Evolutionary conservation across 108 stramenopile genomes (phyloP), one percentile per base, ranked within the genome.

Genomic region (Pseudonitzschia delicatissima): DNA sequence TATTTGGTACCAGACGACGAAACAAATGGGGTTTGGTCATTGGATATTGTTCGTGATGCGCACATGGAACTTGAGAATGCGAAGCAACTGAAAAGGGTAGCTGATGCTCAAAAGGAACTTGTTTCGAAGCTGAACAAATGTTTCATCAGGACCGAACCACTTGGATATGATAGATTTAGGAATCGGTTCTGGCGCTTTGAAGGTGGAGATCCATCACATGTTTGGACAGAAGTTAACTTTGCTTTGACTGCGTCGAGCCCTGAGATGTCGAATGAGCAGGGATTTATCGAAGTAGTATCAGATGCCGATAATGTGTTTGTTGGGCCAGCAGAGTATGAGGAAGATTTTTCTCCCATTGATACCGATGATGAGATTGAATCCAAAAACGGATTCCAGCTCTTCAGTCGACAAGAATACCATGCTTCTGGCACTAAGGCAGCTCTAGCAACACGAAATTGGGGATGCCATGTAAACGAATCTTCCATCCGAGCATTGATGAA

Each of bases 71-170:
- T 93, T 0, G 85, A 87, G 51, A 79, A 76, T 53, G 92, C 92
- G 3, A 88, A 91, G 57, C 77, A 83, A 21, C 64, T 83, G 28
- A 93, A 89, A 59, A 74, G 87, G 21, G 87, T 93, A 18, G 83
- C 85, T 23, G 87, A 91, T 63, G 92, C 92, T 13, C 87, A 89
- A 40, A 88, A 87, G 66, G 92, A 93, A 63, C 74, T 93, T 33
- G 68, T 93, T 42, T 80, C 86, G 7, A 93, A 93, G 45, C 72
- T 81, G 34, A 89, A 90, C 66, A 88, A 84, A 57, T 93, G 92
- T 62, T 93, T 93, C 60, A 86, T 85, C 37, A 67, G 92, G 32
- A 91, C 84, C 6, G 86, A 87, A 28, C 81, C 86, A 4, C 67
- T 93, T 45, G 92, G 92, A 62, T 55, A 39, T 21, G 92, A 93